Base-by-base conservation (phyloP, 2,329 filamentous ascomycete species). In the Fusarium annulatum region DNA sequence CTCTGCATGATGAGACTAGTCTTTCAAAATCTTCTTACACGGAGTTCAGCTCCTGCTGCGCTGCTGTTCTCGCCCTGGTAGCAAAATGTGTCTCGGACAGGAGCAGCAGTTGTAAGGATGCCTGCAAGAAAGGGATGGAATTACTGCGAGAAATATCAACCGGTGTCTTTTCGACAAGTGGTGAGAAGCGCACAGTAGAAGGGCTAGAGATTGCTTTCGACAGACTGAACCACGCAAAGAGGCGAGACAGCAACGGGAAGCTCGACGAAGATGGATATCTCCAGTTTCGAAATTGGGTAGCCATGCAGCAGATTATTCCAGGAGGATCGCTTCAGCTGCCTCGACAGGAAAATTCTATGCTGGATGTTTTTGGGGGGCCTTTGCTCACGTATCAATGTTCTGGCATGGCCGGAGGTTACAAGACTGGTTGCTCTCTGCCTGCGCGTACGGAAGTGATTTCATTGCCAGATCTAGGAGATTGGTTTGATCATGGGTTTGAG, bases 21-120 rank as follows among this genome's bases (percentile, higher is more conserved):
- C 71, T 77, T 16, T 77, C 75, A 2, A 72, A 70, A n/a, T 72
- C 67, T 2, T 77, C 75, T 1, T 76, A 77, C 26, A 72, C 67
- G 1, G 71, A 76, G 33, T 69, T 76, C 8, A 72, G 64, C n/a
- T 73, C 66, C 5, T 77, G 71, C 5, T 76, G 70, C 28, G 67
- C 65, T 12, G 75, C 75, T 9, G 63, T 77, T 2, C 36, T 76
- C 6, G 65, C 71, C 2, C 12, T 77, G 1, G 63, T 72, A 5
- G 67, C 62, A 16, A 63, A 59, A n/a, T 64, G 53, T 15, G 67
- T 69, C n/a, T 73, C 64, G 2, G 55, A 66, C 3, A 69, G 41
- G 14, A 62, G 49, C n/a, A 16, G 28, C 7, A 26, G 39, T 2
- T 52, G 66, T 2, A 58, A 51, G 9, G 63, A 71, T 4, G 43